These are phyloP conservation scores for Blastosporella zonata DNA, from an alignment of 1,284 basidiomycete genomes.

Conservation along the genomic window DNA sequence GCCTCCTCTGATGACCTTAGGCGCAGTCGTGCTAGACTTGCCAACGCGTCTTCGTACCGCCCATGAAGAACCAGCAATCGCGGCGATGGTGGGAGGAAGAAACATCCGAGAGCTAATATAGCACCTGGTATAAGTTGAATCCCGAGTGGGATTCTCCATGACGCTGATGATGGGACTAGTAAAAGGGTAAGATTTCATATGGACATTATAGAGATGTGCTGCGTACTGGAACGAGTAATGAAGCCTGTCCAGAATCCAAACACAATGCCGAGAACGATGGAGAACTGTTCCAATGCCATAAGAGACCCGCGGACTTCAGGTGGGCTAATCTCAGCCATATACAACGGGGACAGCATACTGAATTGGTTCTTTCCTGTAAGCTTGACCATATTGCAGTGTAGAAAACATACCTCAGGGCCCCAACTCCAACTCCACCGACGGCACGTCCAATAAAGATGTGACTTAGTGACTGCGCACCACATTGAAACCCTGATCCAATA, in stretches of 20 bases:
- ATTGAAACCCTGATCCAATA: conserved; percentile 69
- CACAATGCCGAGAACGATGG: conserved; percentile 76
- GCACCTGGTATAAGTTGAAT: conserved; percentile 71
- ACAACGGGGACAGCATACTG: conserved; percentile 76
- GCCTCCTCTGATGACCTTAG: conserved; percentile 30
- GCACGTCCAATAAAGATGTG: conserved; percentile 67
- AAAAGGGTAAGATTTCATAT: not conserved
- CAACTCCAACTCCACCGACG: conserved; percentile 77
- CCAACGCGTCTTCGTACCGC: conserved; percentile 49
- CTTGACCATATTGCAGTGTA: not conserved
- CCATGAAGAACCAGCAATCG: conserved; percentile 62
- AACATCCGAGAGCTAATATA: conserved; percentile 58
- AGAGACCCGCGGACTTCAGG: conserved; percentile 81
- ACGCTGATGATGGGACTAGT: conserved; percentile 52
- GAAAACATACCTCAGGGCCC: conserved; percentile 57
- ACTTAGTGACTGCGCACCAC: conserved; percentile 50
- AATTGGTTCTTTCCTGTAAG: not conserved
- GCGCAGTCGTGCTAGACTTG: conserved; percentile 53
- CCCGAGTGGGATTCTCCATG: conserved; percentile 76
- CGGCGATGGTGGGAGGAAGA: conserved; percentile 72
- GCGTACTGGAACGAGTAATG: conserved; percentile 60
- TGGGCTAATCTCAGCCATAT: conserved; percentile 81
- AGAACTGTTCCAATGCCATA: conserved; percentile 75
- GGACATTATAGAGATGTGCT: not conserved
- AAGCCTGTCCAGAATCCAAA: conserved; percentile 82